Percentiles rank a stretch among this genome's conserved stretches.
Conservation (phyloP, 2,329 filamentous ascomycete genomes). For the Fusarium denticulatum region DNA sequence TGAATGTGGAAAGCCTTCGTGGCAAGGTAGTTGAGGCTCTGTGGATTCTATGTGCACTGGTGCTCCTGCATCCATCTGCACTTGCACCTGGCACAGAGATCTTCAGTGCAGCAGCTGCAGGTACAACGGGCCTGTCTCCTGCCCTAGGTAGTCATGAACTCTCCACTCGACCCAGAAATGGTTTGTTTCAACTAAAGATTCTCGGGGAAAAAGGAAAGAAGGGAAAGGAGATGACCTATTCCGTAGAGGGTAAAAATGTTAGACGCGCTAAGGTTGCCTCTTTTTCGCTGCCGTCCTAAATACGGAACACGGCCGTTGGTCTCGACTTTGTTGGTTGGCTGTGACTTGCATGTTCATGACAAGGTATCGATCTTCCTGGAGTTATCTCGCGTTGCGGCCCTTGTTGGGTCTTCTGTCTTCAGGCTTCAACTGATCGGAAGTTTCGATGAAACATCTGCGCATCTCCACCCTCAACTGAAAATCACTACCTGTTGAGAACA, state of each 20-base stretch:
- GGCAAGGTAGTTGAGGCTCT: constrained; percentile 1
- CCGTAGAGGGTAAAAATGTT: not conserved
- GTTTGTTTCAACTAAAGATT: constrained; percentile 24
- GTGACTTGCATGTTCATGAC: not conserved
- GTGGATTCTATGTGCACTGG: constrained; percentile 3
- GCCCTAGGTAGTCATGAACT: not conserved
- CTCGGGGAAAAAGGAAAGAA: constrained; percentile 12
- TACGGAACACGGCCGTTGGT: constrained; percentile 13
- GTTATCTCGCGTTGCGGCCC: not conserved
- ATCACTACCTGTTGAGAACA: constrained; percentile 10
- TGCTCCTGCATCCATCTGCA: not conserved
- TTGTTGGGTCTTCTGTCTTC: not conserved
- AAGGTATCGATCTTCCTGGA: not conserved
- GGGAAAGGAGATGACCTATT: constrained; percentile 4
- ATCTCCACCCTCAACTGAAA: not conserved
- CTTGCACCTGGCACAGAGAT: constrained; percentile 5
- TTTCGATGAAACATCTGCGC: constrained; percentile 20
- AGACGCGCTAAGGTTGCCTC: constrained; percentile 9
- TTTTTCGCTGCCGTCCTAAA: constrained; percentile 13
- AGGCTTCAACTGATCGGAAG: not conserved
- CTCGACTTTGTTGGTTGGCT: constrained; percentile 13
- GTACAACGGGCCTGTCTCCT: not conserved
- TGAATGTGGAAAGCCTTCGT: not conserved
- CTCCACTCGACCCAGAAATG: constrained; percentile 18
- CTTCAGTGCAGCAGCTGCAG: constrained; percentile 10